Evolutionary conservation across 495 filamentous ascomycete species (phyloP).

Genomic region (Penicillium malachiteum): DNA sequence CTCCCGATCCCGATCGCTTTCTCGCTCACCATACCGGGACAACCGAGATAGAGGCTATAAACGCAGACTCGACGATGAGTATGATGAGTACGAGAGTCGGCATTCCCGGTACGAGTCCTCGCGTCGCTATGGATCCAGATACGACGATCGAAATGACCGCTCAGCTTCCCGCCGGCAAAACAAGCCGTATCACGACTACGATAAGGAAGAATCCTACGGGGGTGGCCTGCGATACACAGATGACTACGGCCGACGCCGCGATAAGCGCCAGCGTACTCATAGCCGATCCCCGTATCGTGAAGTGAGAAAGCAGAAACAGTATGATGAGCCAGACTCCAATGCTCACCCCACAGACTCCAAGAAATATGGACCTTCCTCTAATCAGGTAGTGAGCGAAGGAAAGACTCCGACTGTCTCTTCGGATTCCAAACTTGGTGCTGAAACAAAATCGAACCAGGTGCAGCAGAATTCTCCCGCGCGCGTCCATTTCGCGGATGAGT

Average conservation of each 20-base stretch:
- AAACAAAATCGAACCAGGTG: constrained; percentile 62
- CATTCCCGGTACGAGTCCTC: constrained; percentile 51
- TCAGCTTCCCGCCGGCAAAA: constrained; percentile 29
- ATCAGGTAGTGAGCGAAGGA: constrained; percentile 70
- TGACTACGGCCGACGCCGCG: constrained; percentile 55
- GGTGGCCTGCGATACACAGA: constrained; percentile 53
- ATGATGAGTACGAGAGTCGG: constrained; percentile 48
- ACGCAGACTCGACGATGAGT: constrained; percentile 65
- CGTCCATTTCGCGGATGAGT: constrained; percentile 39
- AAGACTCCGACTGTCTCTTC: constrained; percentile 54
- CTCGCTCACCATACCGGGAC: constrained; percentile 45
- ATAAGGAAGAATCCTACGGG: constrained; percentile 54
- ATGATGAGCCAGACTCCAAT: constrained; percentile 35
- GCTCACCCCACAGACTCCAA: constrained; percentile 23
- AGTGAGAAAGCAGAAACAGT: constrained; percentile 43
- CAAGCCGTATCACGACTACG: constrained; percentile 63
- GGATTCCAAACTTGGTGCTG: constrained; percentile 61
- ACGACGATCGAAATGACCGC: constrained; percentile 38
- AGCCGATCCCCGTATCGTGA: constrained; percentile 58
- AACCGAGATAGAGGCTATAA: constrained; percentile 64
- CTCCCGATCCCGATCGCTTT: constrained; percentile 42
- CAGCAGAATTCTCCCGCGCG: constrained; percentile 42
- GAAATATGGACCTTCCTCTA: constrained; percentile 41
- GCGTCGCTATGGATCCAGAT: constrained; percentile 36
- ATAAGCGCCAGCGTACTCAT: constrained; percentile 65